Percentiles rank a stretch among this genome's conserved stretches.
These are phyloP conservation scores for Vigna reflexopilosa DNA, from an alignment of 306 rosid species.

Conservation along the genomic window DNA sequence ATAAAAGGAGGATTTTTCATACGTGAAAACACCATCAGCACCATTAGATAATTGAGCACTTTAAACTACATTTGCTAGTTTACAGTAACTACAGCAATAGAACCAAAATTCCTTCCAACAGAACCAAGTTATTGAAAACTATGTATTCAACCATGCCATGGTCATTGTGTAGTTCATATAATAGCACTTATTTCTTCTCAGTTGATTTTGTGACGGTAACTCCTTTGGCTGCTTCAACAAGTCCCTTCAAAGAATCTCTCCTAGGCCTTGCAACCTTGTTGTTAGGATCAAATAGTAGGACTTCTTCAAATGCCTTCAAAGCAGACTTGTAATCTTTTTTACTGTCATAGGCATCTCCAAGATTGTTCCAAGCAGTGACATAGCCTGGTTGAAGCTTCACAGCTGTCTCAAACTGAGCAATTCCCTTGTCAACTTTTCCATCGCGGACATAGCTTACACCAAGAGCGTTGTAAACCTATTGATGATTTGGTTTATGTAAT, in stretches of 20 bases:
- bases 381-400: conserved; percentile 96
- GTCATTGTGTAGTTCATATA: conserved; percentile 17
- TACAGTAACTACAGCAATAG: conserved; percentile 25
- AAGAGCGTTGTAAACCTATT: conserved; percentile 90
- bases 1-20: background rate
- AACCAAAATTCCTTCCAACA: conserved; percentile 46
- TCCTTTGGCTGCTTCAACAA: conserved; percentile 68
- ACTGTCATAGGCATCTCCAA: conserved; percentile 93
- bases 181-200: conserved; percentile 59
- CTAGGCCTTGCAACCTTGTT: conserved; percentile 88
- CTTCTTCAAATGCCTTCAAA: conserved; percentile 94
- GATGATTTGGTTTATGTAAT: conserved; percentile 15
- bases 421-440: conserved; percentile 87
- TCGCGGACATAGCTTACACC: conserved; percentile 90
- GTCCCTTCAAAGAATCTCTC: conserved; percentile 73
- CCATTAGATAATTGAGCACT: conserved; percentile 15
- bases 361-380: conserved; percentile 98
- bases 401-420: conserved; percentile 82
- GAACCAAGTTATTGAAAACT: conserved; percentile 37
- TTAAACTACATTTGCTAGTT: conserved; percentile 18
- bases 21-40: conserved; percentile 15
- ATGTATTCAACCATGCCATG: conserved; percentile 24
- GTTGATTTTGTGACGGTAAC: conserved; percentile 73
- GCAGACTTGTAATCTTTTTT: conserved; percentile 79
- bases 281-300: conserved; percentile 90